These are phyloP conservation scores for Paragyromitra xinjiangensis DNA, from an alignment of 495 filamentous ascomycete genomes.

Conservation along the genomic window DNA sequence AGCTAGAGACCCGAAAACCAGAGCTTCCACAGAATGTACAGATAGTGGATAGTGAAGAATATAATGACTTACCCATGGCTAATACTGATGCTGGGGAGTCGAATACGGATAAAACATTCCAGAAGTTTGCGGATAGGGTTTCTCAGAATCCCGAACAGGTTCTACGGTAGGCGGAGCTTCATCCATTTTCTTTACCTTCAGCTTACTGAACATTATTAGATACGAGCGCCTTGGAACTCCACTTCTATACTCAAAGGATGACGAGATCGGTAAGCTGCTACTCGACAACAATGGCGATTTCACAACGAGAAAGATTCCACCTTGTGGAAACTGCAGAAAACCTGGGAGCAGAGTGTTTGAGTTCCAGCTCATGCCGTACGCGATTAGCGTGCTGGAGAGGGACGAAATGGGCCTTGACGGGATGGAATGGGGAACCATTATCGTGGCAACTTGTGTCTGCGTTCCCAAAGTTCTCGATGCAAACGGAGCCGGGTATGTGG, in stretches of 20 bases:
- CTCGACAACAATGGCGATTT: slow-evolving; percentile 52
- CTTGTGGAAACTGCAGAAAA: slow-evolving; percentile 78
- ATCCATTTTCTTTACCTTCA: not conserved
- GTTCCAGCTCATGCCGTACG: slow-evolving; percentile 87
- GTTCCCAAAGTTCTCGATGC: slow-evolving; percentile 63
- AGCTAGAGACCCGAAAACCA: slow-evolving; percentile 66
- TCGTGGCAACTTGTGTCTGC: slow-evolving; percentile 86
- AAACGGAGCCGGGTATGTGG: slow-evolving; percentile 72
- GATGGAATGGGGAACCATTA: slow-evolving; percentile 99
- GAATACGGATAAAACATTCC: slow-evolving; percentile 84
- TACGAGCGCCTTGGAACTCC: slow-evolving; percentile 88
- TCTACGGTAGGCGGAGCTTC: slow-evolving; percentile 64
- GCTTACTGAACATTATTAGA: slow-evolving; percentile 10
- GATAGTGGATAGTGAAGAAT: slow-evolving; percentile 68
- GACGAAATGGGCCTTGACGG: slow-evolving; percentile 81
- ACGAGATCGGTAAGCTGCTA: slow-evolving; percentile 75
- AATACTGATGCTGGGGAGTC: slow-evolving; percentile 86
- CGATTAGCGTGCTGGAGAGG: slow-evolving; percentile 86
- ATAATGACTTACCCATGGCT: slow-evolving; percentile 59
- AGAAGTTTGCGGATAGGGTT: slow-evolving; percentile 86
- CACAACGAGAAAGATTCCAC: slow-evolving; percentile 66
- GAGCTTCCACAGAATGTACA: slow-evolving; percentile 30
- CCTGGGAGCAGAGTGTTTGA: slow-evolving; percentile 75
- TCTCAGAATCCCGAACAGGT: slow-evolving; percentile 93
- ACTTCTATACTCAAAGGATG: slow-evolving; percentile 79